Conservation (phyloP, 2,329 filamentous ascomycete species). For the Paecilomyces formosus region DNA sequence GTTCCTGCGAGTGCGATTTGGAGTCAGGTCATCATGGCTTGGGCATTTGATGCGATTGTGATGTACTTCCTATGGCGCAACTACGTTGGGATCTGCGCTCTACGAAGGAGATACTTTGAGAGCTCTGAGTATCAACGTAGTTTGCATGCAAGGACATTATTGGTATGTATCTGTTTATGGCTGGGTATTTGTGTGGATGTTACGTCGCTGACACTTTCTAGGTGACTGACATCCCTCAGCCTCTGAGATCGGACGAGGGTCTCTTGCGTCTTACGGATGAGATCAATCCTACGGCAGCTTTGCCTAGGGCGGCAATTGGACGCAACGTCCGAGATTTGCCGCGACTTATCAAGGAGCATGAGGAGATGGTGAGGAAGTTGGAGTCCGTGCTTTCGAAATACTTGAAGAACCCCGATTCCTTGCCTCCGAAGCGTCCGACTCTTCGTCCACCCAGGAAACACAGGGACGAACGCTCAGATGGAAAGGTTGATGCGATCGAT, state of each 20-base stretch:
- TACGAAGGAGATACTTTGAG: conserved; percentile 75
- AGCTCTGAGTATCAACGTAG: conserved; percentile 82
- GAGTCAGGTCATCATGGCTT: conserved; percentile 53
- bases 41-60: conserved; percentile 65
- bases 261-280: conserved; percentile 76
- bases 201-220: conserved; percentile 21
- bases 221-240: conserved; percentile 76
- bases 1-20: conserved; percentile 44
- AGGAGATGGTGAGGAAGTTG: conserved; percentile 69
- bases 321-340: conserved; percentile 90
- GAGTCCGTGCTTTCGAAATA: conserved; percentile 84
- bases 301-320: conserved; percentile 74
- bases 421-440: conserved; percentile 68
- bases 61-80: conserved; percentile 84
- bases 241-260: conserved; percentile 75
- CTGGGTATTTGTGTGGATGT: background rate
- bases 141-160: conserved; percentile 62
- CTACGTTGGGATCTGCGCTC: conserved; percentile 62
- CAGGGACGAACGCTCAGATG: conserved; percentile 55
- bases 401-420: conserved; percentile 72
- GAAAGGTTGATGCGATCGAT: conserved; percentile 88
- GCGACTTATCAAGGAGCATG: conserved; percentile 74
- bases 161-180: conserved; percentile 32
- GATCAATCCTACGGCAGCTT: conserved; percentile 68
- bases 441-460: conserved; percentile 79